Evolutionary conservation across 2,329 filamentous ascomycete genomes (phyloP).

Genomic region (Exophiala aquamarina): DNA sequence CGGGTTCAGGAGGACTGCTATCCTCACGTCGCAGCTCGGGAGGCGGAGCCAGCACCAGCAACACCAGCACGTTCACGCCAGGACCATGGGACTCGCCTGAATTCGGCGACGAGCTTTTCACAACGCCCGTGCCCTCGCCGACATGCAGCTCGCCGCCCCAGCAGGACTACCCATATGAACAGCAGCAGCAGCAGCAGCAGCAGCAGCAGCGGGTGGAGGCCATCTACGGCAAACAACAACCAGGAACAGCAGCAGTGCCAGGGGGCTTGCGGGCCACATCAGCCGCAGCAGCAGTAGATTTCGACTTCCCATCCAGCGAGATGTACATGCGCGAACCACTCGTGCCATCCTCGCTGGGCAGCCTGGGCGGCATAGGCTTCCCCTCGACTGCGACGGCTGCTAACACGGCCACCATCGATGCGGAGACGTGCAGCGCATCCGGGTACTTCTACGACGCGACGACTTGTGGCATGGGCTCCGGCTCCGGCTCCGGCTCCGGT

Average conservation of each 20-base stretch:
- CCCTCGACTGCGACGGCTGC: neutral
- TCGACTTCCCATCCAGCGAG: too few relatives aligned
- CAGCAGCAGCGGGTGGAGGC: too few relatives aligned
- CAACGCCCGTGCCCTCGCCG: slow-evolving; percentile 9
- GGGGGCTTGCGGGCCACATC: too few relatives aligned
- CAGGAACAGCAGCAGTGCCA: too few relatives aligned
- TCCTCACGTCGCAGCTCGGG: too few relatives aligned
- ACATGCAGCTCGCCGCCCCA: neutral
- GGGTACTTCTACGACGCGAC: slow-evolving; percentile 12
- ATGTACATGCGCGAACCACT: too few relatives aligned
- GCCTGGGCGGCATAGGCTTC: too few relatives aligned
- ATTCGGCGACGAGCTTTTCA: slow-evolving; percentile 8
- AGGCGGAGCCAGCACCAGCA: neutral
- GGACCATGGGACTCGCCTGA: slow-evolving; percentile 6
- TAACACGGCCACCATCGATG: neutral
- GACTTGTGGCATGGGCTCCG: slow-evolving; percentile 3
- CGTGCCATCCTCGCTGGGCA: too few relatives aligned
- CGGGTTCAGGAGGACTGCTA: too few relatives aligned
- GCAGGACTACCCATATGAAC: neutral
- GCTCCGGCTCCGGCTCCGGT: slow-evolving; percentile 9
- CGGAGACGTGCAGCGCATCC: slow-evolving; percentile 1
- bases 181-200: neutral
- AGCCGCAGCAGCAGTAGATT: too few relatives aligned
- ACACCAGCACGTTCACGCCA: slow-evolving; percentile 1
- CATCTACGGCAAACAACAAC: too few relatives aligned